Base-by-base conservation (phyloP, 176 grass and related monocot species). In the Zoysia pacifica region DNA sequence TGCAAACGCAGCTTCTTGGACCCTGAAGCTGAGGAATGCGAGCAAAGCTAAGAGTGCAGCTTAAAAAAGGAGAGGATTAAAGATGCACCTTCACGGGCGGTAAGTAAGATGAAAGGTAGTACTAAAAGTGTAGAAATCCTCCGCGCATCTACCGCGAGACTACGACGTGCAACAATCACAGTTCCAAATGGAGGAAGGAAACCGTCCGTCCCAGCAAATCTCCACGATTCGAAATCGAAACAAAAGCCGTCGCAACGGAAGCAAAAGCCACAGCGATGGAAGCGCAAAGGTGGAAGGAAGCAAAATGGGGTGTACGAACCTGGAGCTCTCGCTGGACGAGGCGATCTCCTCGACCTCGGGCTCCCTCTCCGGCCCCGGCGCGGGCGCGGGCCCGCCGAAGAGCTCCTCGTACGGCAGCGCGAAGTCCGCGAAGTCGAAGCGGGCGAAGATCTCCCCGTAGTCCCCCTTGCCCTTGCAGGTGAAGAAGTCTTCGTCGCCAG, bases 371-470 rank as follows among this genome's bases (percentile, higher is more conserved):
- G 3, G 49, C 5, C 53, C 51, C 1, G 59, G 77, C 37, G 5
- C 0, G 28, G 28, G 28, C 28, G 28, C 28, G 28, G 28, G 28
- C 0, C 28, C 75, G 48, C 36, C 92, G 71, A 95, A 87, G 63
- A 95, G 58, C 61, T 99, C 93, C 88, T 95, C 90, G 77, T 85
- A 95, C 11, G 97, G 88, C 67, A 83, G 18, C 6, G 93, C 90
- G 36, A 95, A 96, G 79, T 93, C 86, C 5, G 81, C 81, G 55
- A 93, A 93, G 60, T 86, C 84, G 70, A 88, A 91, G 9, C 79
- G 73, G 62, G 88, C 86, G 52, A 99, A 99, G 82, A 99, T 91
- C 90, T 96, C 97, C 10, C 84, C 73, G 77, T 95, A 99, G 72
- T 99, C 86, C 5, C 83, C 87, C 62, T 72, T 69, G 4, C 78